Conservation (phyloP, 2,329 filamentous ascomycete species). For the Aspergillus oerlinghausenensis region DNA sequence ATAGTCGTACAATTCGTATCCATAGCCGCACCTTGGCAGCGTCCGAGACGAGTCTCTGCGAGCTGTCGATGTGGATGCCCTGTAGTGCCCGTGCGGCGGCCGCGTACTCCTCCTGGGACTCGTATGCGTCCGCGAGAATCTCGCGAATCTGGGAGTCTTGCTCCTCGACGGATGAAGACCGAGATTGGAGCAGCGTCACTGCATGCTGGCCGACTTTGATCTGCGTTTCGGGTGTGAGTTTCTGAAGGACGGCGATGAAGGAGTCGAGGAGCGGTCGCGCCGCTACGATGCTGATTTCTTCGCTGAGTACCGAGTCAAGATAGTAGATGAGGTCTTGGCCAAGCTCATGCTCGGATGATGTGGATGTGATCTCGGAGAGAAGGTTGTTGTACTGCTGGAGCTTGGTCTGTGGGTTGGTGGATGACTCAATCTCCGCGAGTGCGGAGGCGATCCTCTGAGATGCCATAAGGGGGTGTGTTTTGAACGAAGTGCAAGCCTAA, state of each 20-base stretch:
- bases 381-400: slow-evolving; percentile 54
- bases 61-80: slow-evolving; percentile 82
- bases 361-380: slow-evolving; percentile 52
- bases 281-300: slow-evolving; percentile 70
- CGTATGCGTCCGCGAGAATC: slow-evolving; percentile 76
- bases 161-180: slow-evolving; percentile 74
- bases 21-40: slow-evolving; percentile 79
- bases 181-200: slow-evolving; percentile 62
- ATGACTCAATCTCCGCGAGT: slow-evolving; percentile 48
- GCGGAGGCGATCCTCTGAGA: slow-evolving; percentile 47
- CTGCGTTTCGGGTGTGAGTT: slow-evolving; percentile 55
- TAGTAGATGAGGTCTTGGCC: slow-evolving; percentile 63
- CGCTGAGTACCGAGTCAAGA: slow-evolving; percentile 63
- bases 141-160: slow-evolving; percentile 76
- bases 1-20: slow-evolving; percentile 91
- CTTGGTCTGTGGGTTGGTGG: slow-evolving; percentile 47
- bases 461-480: slow-evolving; percentile 36
- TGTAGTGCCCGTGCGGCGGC: slow-evolving; percentile 73
- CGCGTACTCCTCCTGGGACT: slow-evolving; percentile 73
- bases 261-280: slow-evolving; percentile 64
- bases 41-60: slow-evolving; percentile 76
- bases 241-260: slow-evolving; percentile 62
- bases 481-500: not conserved
- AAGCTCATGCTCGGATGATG: slow-evolving; percentile 43
- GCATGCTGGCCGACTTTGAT: slow-evolving; percentile 72